Conservation (phyloP, 805 yeast species). For the Candida schatavii region DNA sequence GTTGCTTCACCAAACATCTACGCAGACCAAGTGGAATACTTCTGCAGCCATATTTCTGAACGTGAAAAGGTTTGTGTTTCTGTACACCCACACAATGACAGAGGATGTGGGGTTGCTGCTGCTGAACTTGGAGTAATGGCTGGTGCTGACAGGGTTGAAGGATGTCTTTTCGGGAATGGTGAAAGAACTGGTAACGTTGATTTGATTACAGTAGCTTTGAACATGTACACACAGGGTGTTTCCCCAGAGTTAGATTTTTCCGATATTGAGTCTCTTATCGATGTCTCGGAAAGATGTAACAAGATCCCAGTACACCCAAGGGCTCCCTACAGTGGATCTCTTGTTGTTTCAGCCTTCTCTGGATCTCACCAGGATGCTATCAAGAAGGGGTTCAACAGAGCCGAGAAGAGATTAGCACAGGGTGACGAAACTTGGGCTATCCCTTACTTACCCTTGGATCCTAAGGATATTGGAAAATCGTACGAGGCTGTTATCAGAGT, state of each 20-base stretch:
- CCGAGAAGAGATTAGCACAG: slow-evolving; percentile 37
- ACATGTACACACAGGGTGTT: slow-evolving; percentile 77
- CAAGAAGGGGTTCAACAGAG: slow-evolving; percentile 68
- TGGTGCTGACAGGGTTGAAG: slow-evolving; percentile 87
- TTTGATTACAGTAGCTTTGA: slow-evolving; percentile 72
- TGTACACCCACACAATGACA: slow-evolving; percentile 79
- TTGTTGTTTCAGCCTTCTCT: slow-evolving; percentile 79
- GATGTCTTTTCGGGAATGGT: slow-evolving; percentile 82
- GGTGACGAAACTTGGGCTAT: slow-evolving; percentile 56
- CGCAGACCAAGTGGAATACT: slow-evolving; percentile 83
- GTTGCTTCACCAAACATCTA: slow-evolving; percentile 77
- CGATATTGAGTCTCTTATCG: slow-evolving; percentile 62
- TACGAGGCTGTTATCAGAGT: slow-evolving; percentile 90
- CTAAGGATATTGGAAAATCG: slow-evolving; percentile 81
- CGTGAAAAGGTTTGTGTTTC: slow-evolving; percentile 73
- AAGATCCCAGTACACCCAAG: slow-evolving; percentile 77
- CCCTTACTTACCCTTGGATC: slow-evolving; percentile 83
- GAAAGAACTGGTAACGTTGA: slow-evolving; percentile 89
- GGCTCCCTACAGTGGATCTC: slow-evolving; percentile 80
- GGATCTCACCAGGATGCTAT: slow-evolving; percentile 91
- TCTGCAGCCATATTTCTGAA: slow-evolving; percentile 55
- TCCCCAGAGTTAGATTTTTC: slow-evolving; percentile 69
- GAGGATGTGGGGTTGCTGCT: slow-evolving; percentile 90
- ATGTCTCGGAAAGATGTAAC: slow-evolving; percentile 74
- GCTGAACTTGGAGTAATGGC: slow-evolving; percentile 79